Evolutionary conservation across 306 rosid species (phyloP).

Genomic region (Potentilla sterilis): DNA sequence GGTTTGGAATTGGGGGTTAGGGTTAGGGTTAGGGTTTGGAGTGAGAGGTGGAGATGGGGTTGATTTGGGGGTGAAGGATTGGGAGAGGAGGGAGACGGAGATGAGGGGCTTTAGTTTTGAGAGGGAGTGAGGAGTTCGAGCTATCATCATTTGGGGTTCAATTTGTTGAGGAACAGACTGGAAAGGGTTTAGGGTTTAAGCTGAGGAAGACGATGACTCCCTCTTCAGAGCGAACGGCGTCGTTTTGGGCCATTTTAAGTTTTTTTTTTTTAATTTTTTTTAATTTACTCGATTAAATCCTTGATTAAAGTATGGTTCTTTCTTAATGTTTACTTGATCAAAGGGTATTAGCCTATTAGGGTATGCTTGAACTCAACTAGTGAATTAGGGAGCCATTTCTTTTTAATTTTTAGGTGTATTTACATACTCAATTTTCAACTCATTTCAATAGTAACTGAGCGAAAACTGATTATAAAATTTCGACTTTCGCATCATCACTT

Average conservation of each 20-base stretch:
- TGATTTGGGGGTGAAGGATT: neutral
- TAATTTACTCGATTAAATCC: too few species aligned
- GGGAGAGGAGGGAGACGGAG: conserved; percentile 18
- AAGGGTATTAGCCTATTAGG: too few species aligned
- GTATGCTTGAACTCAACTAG: too few species aligned
- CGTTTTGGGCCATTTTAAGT: neutral
- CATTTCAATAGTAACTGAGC: too few species aligned
- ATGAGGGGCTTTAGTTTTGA: conserved; percentile 30
- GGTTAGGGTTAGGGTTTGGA: conserved; percentile 7
- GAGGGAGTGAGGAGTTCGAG: conserved; percentile 33
- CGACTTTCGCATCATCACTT: too few species aligned
- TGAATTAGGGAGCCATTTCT: too few species aligned
- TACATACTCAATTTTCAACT: too few species aligned
- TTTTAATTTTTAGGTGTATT: too few species aligned
- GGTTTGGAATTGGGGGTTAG: conserved; percentile 10
- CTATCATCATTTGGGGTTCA: neutral
- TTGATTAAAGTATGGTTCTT: too few species aligned
- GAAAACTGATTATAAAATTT: too few species aligned
- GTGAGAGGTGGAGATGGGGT: conserved; percentile 5
- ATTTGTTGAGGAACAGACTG: neutral
- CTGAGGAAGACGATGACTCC: neutral
- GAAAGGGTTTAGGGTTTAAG: conserved; percentile 25
- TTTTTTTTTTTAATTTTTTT: too few species aligned
- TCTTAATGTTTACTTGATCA: too few species aligned
- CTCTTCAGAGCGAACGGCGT: neutral